Percentiles rank a stretch among this genome's conserved stretches.
These are phyloP conservation scores for Lumnitzera racemosa DNA, from an alignment of 345 rosid species.

Conservation along the genomic window DNA sequence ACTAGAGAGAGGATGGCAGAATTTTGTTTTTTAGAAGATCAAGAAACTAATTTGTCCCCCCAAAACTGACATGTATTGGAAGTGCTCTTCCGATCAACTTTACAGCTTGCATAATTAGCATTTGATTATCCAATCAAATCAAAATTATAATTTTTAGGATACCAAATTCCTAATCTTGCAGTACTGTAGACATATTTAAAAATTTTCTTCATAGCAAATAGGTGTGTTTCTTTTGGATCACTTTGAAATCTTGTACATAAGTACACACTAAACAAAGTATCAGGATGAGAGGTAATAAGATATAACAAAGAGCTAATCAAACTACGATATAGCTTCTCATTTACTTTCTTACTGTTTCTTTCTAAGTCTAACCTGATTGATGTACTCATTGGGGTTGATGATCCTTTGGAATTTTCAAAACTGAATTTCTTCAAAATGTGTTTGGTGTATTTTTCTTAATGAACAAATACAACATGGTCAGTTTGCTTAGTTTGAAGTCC, in stretches of 20 bases:
- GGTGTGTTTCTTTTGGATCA: background rate
- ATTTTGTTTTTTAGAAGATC: background rate
- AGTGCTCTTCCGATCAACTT: too few relatives aligned
- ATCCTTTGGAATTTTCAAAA: too few relatives aligned
- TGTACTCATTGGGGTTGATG: too few relatives aligned
- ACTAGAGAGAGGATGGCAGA: background rate
- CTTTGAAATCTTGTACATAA: background rate
- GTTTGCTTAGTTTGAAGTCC: background rate
- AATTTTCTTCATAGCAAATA: background rate
- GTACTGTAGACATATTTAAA: background rate
- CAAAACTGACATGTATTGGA: too few relatives aligned
- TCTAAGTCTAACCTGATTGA: too few relatives aligned
- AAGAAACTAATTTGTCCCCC: background rate
- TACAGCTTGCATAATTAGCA: background rate
- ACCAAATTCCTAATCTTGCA: background rate
- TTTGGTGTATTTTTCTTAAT: background rate
- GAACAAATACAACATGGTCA: background rate
- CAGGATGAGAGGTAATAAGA: background rate
- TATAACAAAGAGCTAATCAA: background rate
- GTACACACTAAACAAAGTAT: background rate
- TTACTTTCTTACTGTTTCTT: background rate
- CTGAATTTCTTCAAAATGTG: background rate
- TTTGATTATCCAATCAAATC: background rate
- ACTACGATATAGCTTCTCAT: background rate
- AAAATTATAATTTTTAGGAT: background rate